These are phyloP conservation scores for Narthecium ossifragum DNA, from an alignment of 106 monocot species.

Conservation along the genomic window DNA sequence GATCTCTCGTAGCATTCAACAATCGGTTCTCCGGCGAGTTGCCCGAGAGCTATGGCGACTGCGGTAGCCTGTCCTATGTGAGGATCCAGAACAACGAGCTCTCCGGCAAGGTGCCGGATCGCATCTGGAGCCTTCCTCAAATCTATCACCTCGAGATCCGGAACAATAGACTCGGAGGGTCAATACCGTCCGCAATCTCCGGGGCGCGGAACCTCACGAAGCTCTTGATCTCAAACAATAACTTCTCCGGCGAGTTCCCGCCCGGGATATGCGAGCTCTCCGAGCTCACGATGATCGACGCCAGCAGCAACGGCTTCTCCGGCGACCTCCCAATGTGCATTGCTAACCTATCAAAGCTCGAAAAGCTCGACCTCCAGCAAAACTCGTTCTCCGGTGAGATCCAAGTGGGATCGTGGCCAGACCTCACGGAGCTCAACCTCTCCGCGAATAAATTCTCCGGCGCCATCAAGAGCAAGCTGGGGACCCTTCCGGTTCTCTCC, in stretches of 20 bases:
- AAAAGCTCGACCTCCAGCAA: conserved; percentile 34
- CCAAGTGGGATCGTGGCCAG: conserved; percentile 27
- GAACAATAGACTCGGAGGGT: conserved; percentile 29
- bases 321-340: conserved; percentile 33
- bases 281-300: conserved; percentile 18
- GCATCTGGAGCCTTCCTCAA: conserved; percentile 28
- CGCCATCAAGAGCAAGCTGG: conserved; percentile 18
- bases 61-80: conserved; percentile 22
- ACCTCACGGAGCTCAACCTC: conserved; percentile 40
- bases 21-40: conserved; percentile 34
- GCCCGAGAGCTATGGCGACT: conserved; percentile 28
- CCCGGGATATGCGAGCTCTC: conserved; percentile 29
- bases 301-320: conserved; percentile 23
- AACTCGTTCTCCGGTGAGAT: conserved; percentile 35
- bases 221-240: conserved; percentile 34
- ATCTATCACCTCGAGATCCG: conserved; percentile 26
- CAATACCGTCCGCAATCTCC: conserved; percentile 28
- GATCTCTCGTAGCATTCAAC: conserved; percentile 28
- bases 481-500: conserved; percentile 34
- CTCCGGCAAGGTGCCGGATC: conserved; percentile 31
- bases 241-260: conserved; percentile 41
- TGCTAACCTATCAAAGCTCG: conserved; percentile 13
- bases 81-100: conserved; percentile 43
- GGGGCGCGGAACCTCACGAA: conserved; percentile 25
- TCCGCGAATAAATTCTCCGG: conserved; percentile 45